A percentile compares a stretch with the other conserved stretches of the same genome.
Evolutionary conservation across 148 eudicot genomes (phyloP).

Genomic region (Heliamphora exappendiculata): DNA sequence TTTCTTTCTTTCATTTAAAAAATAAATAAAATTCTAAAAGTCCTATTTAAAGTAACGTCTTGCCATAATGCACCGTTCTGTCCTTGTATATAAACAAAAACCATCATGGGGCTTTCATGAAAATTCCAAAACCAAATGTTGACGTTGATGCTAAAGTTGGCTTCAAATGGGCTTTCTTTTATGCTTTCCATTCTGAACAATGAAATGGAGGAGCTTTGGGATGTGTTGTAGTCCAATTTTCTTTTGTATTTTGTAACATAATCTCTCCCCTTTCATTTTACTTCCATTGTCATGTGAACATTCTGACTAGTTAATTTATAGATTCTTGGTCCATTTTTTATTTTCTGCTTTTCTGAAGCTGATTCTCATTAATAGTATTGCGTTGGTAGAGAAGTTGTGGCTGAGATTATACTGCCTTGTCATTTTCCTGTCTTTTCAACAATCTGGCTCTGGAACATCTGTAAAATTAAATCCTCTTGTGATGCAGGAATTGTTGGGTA

Average conservation of each 20-base stretch:
- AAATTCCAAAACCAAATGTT: too few species aligned
- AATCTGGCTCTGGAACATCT: background rate
- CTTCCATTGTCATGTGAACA: background rate
- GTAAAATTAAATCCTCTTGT: background rate
- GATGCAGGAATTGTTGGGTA: slow-evolving; percentile 62
- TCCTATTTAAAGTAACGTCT: too few species aligned
- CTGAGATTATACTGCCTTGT: background rate
- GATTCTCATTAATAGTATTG: background rate
- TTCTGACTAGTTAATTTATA: background rate
- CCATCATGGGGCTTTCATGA: too few species aligned
- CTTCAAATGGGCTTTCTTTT: too few species aligned
- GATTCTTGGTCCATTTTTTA: background rate
- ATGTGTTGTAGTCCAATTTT: background rate
- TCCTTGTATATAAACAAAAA: too few species aligned
- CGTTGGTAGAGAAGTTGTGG: background rate
- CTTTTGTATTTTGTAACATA: background rate
- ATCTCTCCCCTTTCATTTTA: background rate
- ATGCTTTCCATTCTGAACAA: background rate
- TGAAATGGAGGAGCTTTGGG: background rate
- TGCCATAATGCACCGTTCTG: too few species aligned
- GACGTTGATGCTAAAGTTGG: too few species aligned
- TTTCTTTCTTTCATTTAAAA: too few species aligned
- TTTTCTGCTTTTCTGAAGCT: too few species aligned
- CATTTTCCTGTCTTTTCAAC: background rate
- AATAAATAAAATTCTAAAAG: too few species aligned